Evolutionary conservation across 192 early-diverging fungal species (phyloP), one percentile per base, ranked within the genome.

Genomic region (Funneliformis mosseae): DNA sequence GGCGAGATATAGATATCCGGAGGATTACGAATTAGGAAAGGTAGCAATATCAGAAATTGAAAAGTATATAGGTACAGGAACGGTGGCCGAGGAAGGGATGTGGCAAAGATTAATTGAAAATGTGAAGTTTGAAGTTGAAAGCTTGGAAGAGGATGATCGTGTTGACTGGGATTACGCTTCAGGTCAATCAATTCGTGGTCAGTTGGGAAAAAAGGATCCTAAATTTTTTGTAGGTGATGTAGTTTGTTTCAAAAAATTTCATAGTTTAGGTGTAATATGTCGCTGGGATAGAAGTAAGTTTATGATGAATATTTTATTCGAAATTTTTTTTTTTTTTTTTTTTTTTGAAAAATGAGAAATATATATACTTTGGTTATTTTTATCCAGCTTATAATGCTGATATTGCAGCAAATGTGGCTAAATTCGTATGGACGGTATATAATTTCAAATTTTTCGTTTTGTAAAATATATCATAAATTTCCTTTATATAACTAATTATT

Each of bases 171-270:
- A 77, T 61, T 77, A 64, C 60, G 42, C 33, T 18, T 77, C 76
- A 7, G 76, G 76, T 43, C 39, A n/a, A 42, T 61, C 48, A 18
- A 16, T 45, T 14, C 28, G 76, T 2, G 62, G 62, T 18, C 43
- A 45, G n/a, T 8, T 75, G 16, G 76, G 76, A 66, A 50, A 77
- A 41, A 77, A 50, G 27, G 76, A 77, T 62, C 76, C 76, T 7
- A 63, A 77, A 50, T 77, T 77, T 28, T 77, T 59, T 64, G 12
- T 77, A 64, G 76, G 76, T 11, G 76, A 77, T 28, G 62, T 77
- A 12, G 76, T 77, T 43, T 59, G 42, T 77, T 77, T 77, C n/a
- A 43, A 46, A 61, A 77, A 66, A 50, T 77, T 77, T 43, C 43
- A 66, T 45, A 45, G 60, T 41, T 25, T 77, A 38, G 76, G 76